Conservation (phyloP, 192 early-diverging fungal species). For the Podila minutissima region DNA sequence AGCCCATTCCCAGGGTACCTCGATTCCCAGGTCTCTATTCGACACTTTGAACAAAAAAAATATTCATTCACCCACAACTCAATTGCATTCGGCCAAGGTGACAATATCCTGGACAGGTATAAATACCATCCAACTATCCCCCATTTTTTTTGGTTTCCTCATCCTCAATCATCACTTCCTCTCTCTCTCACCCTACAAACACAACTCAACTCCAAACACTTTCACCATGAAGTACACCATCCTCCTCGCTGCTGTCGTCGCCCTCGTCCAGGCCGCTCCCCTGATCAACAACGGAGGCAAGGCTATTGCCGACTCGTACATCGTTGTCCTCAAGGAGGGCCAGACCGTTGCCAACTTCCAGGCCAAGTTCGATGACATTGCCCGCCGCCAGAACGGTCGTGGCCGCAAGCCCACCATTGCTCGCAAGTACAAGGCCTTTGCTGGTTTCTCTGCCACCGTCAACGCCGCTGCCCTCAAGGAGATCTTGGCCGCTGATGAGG, state of each 20-base stretch:
- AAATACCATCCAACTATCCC: not conserved
- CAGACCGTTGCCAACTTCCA: not conserved
- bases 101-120: not conserved
- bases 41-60: not conserved
- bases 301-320: not conserved
- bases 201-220: not conserved
- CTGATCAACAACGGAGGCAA: constrained; percentile 12
- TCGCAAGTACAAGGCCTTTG: not conserved
- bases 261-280: constrained; percentile 7
- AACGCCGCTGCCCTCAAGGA: constrained; percentile 12
- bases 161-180: not conserved
- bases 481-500: constrained; percentile 1
- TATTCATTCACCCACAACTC: not conserved
- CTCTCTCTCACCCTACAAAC: not conserved
- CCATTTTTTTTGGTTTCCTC: not conserved
- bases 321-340: constrained; percentile 5
- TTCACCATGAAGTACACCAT: constrained; percentile 8
- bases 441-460: constrained; percentile 54
- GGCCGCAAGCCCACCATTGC: constrained; percentile 1
- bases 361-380: constrained; percentile 3
- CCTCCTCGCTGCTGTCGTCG: constrained; percentile 8
- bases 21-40: not conserved
- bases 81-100: too few relatives aligned
- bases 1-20: not conserved
- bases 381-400: constrained; percentile 4